phyloP scores from a whole-genome alignment of 148 eudicot genomes.

The Vaccinium corymbosum region DNA sequence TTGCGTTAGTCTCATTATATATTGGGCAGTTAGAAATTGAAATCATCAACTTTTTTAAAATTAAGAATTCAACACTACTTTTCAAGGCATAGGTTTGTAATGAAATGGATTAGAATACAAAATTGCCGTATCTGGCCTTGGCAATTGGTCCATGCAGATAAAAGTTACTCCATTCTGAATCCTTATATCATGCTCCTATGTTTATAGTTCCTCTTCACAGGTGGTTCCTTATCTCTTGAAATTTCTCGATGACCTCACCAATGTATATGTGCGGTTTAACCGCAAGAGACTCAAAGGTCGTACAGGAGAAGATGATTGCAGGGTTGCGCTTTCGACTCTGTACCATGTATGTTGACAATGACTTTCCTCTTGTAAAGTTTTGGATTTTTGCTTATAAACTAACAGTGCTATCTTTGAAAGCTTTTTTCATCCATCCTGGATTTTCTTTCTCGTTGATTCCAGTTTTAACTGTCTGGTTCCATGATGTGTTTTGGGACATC shows the following conservation, averaged over 20 bases:
- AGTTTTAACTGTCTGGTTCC: background rate
- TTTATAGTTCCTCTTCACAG: conserved; percentile 31
- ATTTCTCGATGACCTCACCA: conserved; percentile 82
- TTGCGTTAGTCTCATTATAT: background rate
- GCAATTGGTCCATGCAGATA: background rate
- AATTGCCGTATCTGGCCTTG: background rate
- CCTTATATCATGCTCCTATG: background rate
- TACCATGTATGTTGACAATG: conserved; percentile 54
- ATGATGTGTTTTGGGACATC: background rate
- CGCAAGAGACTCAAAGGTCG: conserved; percentile 97
- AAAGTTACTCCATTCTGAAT: background rate
- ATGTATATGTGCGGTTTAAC: conserved; percentile 89
- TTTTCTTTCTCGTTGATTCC: conserved; percentile 3
- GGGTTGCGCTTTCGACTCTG: conserved; percentile 83
- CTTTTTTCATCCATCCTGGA: background rate
- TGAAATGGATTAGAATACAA: background rate
- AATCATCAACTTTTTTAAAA: no score
- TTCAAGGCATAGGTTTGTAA: background rate
- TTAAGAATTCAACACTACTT: no score
- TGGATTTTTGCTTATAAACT: background rate
- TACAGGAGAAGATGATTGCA: conserved; percentile 91
- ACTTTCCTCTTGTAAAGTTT: conserved; percentile 2
- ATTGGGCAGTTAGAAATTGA: background rate
- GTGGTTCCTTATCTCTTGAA: conserved; percentile 92
- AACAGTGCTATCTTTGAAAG: background rate